These are phyloP conservation scores for Triticum turgidum DNA, from an alignment of 176 grass and related monocot genomes.

Conservation along the genomic window DNA sequence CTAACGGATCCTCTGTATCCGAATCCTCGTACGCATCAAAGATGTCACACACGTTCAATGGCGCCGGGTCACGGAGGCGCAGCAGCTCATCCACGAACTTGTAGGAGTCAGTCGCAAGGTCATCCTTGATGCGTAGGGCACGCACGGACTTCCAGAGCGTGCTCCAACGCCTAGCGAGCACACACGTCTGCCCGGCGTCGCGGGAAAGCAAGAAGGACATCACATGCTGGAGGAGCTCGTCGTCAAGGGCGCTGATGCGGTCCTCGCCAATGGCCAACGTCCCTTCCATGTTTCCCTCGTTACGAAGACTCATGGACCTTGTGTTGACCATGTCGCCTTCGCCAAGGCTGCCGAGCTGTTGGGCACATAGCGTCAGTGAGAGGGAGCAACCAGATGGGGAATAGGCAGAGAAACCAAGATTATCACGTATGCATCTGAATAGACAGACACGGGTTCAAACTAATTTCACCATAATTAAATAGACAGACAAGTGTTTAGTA, in stretches of 20 bases:
- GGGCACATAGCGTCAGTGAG: background rate
- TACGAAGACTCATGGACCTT: background rate
- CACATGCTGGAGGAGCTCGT: background rate
- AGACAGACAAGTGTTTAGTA: too few species aligned
- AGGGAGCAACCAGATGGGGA: background rate
- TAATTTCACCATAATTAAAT: too few species aligned
- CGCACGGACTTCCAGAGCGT: background rate
- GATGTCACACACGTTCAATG: background rate
- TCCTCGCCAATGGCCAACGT: background rate
- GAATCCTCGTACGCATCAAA: background rate
- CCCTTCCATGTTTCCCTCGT: background rate
- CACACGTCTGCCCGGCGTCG: background rate
- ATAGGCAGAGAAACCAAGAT: background rate
- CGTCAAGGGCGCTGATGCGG: background rate
- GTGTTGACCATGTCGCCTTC: background rate
- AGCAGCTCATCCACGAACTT: background rate
- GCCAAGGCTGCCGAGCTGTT: background rate
- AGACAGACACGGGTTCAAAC: too few species aligned
- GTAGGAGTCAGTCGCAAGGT: background rate
- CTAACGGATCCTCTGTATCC: background rate
- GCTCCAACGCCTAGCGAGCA: background rate
- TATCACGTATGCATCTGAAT: background rate
- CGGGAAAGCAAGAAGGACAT: background rate
- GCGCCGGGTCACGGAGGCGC: background rate
- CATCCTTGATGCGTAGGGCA: background rate